A percentile compares a stretch with the other conserved stretches of the same genome.
Evolutionary conservation across 2,329 filamentous ascomycete species (phyloP).

Genomic region (Penicillium oxalicum): DNA sequence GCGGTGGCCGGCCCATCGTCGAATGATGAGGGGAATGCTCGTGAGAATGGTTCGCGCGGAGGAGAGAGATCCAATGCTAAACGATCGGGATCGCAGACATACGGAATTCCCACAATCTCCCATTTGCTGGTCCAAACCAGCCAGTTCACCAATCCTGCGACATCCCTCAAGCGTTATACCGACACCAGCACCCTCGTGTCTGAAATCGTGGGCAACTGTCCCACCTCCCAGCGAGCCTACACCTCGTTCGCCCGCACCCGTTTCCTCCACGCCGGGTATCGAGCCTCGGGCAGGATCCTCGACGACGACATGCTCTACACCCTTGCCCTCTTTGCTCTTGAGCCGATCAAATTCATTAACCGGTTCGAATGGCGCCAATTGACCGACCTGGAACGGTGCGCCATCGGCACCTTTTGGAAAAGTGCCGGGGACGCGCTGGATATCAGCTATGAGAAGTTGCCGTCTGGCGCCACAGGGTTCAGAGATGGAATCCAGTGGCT

Average conservation of each 20-base stretch:
- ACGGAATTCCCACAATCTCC: conserved; percentile 53
- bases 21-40: no score
- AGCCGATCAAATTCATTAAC: conserved; percentile 59
- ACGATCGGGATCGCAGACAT: conserved; percentile 36
- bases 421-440: conserved; percentile 63
- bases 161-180: conserved; percentile 48
- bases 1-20: no score
- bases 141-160: conserved; percentile 44
- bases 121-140: conserved; percentile 45
- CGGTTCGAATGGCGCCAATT: conserved; percentile 65
- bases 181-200: conserved; percentile 48
- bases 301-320: conserved; percentile 63
- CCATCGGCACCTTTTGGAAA: conserved; percentile 65
- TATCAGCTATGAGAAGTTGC: conserved; percentile 49
- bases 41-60: no score
- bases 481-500: conserved; percentile 49
- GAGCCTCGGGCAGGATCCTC: conserved; percentile 52
- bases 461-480: conserved; percentile 38
- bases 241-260: conserved; percentile 59
- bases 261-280: conserved; percentile 56
- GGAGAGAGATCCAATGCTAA: no score
- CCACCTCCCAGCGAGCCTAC: conserved; percentile 40
- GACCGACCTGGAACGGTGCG: conserved; percentile 62
- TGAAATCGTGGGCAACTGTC: conserved; percentile 44
- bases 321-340: conserved; percentile 57